Evolutionary conservation across 805 yeast species (phyloP), one percentile per base, ranked within the genome.

Genomic region (Nakazawaea wyomingensis): DNA sequence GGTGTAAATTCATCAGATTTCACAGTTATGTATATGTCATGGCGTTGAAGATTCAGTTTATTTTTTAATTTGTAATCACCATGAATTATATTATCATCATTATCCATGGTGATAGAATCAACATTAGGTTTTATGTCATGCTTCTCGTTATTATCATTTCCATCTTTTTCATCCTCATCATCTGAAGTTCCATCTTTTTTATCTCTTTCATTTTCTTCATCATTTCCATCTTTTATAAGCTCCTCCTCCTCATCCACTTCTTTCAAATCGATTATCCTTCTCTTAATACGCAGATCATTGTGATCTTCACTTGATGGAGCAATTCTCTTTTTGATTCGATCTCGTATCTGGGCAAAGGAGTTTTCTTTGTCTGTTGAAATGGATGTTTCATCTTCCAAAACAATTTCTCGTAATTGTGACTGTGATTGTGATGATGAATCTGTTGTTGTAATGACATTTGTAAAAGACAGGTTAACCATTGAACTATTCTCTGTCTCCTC

Each of bases 1-100:
- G 22, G 20, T 5, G 4, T 13, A 21, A 14, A 35, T 35, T 17
- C 13, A 18, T 11, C 11, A 10, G 0, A 76, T 75, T 42, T 83
- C n/a, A 63, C 0, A 83, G 71, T 39, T 86, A 60, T 34, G 70
- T 64, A 39, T 9, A 39, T 17, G 11, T 34, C 35, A 31, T 28
- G 19, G 37, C 45, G 26, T 29, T 42, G 36, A 33, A 37, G 11
- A 38, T 45, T 19, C 43, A 40, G 14, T 22, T 32, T 18, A 44
- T 43, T 33, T 26, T 39, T 32, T 24, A 41, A 31, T 29, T 37
- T 19, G 9, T 35, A 19, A 28, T 34, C 28, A 41, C 43, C 6
- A 11, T 28, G 6, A n/a, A 7, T 29, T 2, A 13, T 6, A n/a
- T 36, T 44, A 13, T 33, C 18, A 10, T 37, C 34, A 2, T 6